Evolutionary conservation across 768 basidiomycete species (phyloP).

Genomic region (Sarcodon sp.): DNA sequence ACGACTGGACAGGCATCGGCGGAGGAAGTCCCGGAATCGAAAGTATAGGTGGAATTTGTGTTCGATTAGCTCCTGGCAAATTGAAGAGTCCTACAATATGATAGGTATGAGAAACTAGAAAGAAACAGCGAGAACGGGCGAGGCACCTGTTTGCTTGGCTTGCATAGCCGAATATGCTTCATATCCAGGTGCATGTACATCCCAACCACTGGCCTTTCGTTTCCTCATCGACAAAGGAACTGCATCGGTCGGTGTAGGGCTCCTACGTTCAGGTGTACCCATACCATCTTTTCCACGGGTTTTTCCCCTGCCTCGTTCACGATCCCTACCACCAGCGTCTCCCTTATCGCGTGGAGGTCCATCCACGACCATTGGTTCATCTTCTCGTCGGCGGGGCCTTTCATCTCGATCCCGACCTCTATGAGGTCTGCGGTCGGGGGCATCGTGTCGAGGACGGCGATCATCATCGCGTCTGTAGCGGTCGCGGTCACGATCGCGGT

Average conservation of each 20-base stretch:
- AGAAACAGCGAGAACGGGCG: not conserved
- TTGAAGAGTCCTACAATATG: conserved; percentile 73
- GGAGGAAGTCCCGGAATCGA: conserved; percentile 73
- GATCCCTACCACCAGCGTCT: conserved; percentile 12
- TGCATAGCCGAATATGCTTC: conserved; percentile 92
- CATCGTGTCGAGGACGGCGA: conserved; percentile 3
- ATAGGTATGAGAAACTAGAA: not conserved
- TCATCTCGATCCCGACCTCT: conserved; percentile 2
- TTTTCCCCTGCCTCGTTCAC: conserved; percentile 33
- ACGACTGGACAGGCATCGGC: conserved; percentile 72
- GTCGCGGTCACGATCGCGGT: conserved; percentile 9
- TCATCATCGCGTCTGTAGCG: conserved; percentile 9
- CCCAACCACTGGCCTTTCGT: conserved; percentile 89
- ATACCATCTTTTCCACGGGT: conserved; percentile 32
- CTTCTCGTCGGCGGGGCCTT: not conserved
- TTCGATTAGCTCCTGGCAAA: conserved; percentile 88
- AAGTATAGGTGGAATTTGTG: conserved; percentile 73
- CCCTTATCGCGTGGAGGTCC: conserved; percentile 6
- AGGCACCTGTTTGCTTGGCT: conserved; percentile 91
- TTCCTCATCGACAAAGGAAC: conserved; percentile 76
- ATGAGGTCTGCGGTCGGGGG: too few species aligned
- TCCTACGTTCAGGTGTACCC: conserved; percentile 68
- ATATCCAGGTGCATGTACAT: conserved; percentile 90
- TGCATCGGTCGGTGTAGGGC: conserved; percentile 83
- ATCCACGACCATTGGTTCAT: not conserved